These are phyloP conservation scores for Trypanosoma avium DNA, from an alignment of 208 protist genomes.

Conservation along the genomic window DNA sequence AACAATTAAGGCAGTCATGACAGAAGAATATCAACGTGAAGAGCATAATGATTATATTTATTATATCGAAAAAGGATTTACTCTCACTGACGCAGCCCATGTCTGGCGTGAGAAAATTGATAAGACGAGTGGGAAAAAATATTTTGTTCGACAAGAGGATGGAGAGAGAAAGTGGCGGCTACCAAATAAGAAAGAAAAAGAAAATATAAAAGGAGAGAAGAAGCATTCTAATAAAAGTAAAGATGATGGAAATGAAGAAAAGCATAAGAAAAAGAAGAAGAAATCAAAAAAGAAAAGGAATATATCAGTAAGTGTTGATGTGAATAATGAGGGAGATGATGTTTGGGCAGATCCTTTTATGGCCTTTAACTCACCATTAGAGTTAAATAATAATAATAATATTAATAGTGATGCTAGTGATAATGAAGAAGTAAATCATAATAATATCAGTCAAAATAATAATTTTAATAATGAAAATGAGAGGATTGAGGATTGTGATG, in stretches of 20 bases:
- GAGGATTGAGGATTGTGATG: no score
- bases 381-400: no score
- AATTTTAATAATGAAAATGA: no score
- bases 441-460: no score
- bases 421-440: no score
- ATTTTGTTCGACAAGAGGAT: constrained; percentile 3
- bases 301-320: no score
- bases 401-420: no score
- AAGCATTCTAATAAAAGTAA: not conserved
- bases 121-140: not conserved
- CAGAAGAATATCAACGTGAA: not conserved
- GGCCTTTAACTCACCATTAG: no score
- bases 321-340: not conserved
- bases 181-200: not conserved
- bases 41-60: not conserved
- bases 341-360: not conserved
- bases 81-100: not conserved
- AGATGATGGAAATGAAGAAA: not conserved
- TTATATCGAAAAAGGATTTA: not conserved
- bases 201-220: not conserved
- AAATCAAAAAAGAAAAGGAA: not conserved
- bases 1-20: not conserved
- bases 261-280: not conserved
- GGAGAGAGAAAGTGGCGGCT: not conserved
- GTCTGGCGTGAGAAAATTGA: constrained; percentile 7